Evolutionary conservation across 169 alveolate species (phyloP).

Genomic region (Pseudocohnilembus persalinus): DNA sequence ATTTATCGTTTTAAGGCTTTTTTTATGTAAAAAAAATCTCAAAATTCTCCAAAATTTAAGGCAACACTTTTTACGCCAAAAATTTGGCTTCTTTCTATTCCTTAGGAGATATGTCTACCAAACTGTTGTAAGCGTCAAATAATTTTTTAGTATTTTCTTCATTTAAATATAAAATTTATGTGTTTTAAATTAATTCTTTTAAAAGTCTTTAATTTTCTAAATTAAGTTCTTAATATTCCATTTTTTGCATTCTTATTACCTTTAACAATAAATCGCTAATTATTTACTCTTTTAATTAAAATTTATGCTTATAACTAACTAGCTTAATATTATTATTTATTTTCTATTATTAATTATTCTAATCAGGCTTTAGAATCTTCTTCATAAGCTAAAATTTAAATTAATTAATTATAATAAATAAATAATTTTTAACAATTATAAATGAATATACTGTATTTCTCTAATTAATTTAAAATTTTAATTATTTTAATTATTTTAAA

Average conservation of each 20-base stretch:
- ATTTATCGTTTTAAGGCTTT: too few species aligned
- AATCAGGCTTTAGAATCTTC: too few species aligned
- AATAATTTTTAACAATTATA: too few species aligned
- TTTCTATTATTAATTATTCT: background rate
- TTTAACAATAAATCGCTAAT: background rate
- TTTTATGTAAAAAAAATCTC: background rate
- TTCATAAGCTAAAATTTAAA: too few species aligned
- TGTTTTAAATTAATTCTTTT: background rate
- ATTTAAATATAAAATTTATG: background rate
- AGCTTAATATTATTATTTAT: background rate
- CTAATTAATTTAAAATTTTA: too few species aligned
- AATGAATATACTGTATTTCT: too few species aligned
- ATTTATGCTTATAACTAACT: background rate
- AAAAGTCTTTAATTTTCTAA: background rate
- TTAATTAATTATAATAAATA: too few species aligned
- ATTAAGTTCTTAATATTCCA: background rate
- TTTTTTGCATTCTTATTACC: background rate
- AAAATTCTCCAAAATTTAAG: background rate
- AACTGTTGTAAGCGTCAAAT: background rate
- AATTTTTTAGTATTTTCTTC: background rate
- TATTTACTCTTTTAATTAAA: background rate
- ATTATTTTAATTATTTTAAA: too few species aligned
- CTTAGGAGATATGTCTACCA: background rate
- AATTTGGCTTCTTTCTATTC: background rate
- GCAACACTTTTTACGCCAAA: background rate